Base-by-base conservation (phyloP, 306 rosid species). In the Quercus dentata region DNA sequence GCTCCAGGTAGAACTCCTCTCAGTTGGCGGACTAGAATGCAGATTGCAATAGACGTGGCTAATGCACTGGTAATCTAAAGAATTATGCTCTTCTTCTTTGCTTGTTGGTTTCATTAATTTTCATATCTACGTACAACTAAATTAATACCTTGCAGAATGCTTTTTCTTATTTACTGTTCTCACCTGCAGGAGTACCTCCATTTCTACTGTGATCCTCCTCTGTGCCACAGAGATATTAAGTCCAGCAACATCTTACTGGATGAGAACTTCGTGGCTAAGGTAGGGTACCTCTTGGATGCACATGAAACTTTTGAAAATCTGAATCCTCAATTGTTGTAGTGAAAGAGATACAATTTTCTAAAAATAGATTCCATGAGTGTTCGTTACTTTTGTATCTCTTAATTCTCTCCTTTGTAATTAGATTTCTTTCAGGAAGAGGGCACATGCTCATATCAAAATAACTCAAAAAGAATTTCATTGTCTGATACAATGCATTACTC, bases 181-280 rank as follows among this genome's bases (percentile, higher is more conserved):
- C 67, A 41, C 85, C 57, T 79, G 90, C 94, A 95, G 99, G 99
- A 95, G 85, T 95, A 96, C 87, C 99, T 95, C 72, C 99, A 95
- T 84, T 95, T 89, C 80, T 95, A 95, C 78, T 95, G 99, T 44
- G 94, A 95, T 85, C 99, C 99, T 83, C 97, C 99, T 75, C 82
- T 95, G 70, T 95, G 93, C 86, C 98, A 95, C 77, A 90, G 99
- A 88, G 98, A 95, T 86, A 91, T 95, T 7, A 95, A 95, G 84
- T 89, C 99, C 75, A 93, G 98, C 97, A 95, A 95, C 85, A 91
- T 92, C 79, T 90, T 95, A 82, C 85, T 95, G 67, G 97, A 95
- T 55, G 97, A 87, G 83, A 90, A 88, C 79, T 91, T 93, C 61
- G 93, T 93, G 68, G 99, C 99, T 59, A 95, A 95, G 99, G 99